Evolutionary conservation across 768 basidiomycete species (phyloP), one percentile per base, ranked within the genome.

Genomic region (Lepiota brunneoincarnata): DNA sequence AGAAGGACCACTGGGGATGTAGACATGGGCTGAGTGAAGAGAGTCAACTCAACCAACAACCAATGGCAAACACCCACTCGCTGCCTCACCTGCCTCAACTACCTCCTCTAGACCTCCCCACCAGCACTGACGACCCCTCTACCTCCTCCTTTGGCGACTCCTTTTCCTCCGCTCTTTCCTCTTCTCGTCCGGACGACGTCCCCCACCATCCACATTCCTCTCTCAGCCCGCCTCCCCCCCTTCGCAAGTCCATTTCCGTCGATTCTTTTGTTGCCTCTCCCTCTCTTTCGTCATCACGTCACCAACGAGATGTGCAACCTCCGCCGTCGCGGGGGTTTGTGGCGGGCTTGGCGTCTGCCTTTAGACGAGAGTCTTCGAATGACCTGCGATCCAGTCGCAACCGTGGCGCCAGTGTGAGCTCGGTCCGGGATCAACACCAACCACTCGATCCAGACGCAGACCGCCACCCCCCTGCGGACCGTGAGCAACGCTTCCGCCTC

Each of bases 161-260:
- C 10, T 74, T 75, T 45, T 67, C 74, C n/a, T 73, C 80, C 39
- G 72, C 76, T 4, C 64, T 68, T 51, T 71, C 73, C 35, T 76
- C 78, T 36, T 69, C 71, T 49, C 62, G 62, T 57, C 55, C 60
- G 23, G 64, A 67, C 24, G 58, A 62, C 60, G 47, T 58, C 24
- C 39, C 52, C 20, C 60, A 62, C 51, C 54, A 63, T 51, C 54
- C 72, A 34, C 31, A 63, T 54, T 46, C 56, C 55, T 41, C 54
- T 63, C 24, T 61, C 69, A 35, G 64, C 70, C 50, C 65, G 69
- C 51, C 56, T 62, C 40, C 68, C 72, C 18, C 62, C 73, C 78
- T 91, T 51, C 79, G 87, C 61, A 90, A 90, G 72, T 86, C 88
- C 24, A 69, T 87, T 56, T 91, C 89, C 18, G 87, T 84, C 56